Conservation (phyloP, 768 basidiomycete genomes). For the Rhodotorula babjevae region DNA sequence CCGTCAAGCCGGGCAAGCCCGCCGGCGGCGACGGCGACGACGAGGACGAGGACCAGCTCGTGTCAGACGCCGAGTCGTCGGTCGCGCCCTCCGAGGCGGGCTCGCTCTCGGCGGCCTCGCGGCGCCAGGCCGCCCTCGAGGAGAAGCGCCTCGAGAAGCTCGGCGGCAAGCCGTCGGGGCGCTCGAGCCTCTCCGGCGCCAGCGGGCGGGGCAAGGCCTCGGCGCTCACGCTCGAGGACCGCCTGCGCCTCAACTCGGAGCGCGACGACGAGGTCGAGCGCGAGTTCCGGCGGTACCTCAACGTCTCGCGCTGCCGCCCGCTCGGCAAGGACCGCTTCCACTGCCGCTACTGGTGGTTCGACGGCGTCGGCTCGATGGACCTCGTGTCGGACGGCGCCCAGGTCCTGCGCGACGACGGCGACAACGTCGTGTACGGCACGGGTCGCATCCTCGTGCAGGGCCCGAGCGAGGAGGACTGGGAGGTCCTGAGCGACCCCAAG, state of each 20-base stretch:
- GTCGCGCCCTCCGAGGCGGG: conserved; percentile 22
- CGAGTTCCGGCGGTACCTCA: conserved; percentile 84
- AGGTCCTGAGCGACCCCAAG: conserved; percentile 52
- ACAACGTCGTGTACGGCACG: conserved; percentile 77
- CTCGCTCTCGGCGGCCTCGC: background rate
- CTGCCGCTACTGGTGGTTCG: conserved; percentile 97
- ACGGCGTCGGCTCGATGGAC: conserved; percentile 74
- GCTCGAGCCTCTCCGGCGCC: background rate
- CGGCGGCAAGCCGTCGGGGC: background rate
- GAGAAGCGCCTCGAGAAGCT: conserved; percentile 27
- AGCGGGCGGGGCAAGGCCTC: background rate
- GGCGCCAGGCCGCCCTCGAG: conserved; percentile 13
- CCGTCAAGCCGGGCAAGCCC: background rate
- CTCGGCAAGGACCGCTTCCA: conserved; percentile 88
- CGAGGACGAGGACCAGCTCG: conserved; percentile 34
- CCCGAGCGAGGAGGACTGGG: conserved; percentile 72
- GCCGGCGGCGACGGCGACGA: conserved; percentile 9
- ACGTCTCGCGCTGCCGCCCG: conserved; percentile 78
- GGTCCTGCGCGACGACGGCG: conserved; percentile 49
- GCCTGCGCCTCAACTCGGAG: conserved; percentile 53
- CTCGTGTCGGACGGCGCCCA: conserved; percentile 14
- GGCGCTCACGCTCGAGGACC: conserved; percentile 13
- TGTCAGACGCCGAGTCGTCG: conserved; percentile 26
- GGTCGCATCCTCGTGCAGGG: conserved; percentile 91
- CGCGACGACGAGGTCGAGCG: conserved; percentile 81